Percentiles rank a stretch among this genome's conserved stretches.
Conservation (phyloP, 2,329 filamentous ascomycete genomes). For the Colletotrichum ledebouriae region DNA sequence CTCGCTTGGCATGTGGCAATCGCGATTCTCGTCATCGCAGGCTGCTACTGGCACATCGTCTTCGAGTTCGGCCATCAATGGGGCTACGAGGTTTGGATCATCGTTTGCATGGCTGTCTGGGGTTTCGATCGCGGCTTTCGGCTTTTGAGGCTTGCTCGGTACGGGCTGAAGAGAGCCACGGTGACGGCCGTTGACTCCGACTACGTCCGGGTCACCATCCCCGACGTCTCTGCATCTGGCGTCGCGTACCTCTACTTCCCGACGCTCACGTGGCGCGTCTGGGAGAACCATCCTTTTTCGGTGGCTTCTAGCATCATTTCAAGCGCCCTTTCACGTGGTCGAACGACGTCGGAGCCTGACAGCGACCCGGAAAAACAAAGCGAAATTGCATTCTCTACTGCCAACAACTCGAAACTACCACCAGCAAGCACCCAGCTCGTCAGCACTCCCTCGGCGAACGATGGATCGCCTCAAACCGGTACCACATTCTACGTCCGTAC, state of each 20-base stretch:
- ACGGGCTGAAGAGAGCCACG: conserved; percentile 45
- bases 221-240: conserved; percentile 44
- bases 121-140: conserved; percentile 49
- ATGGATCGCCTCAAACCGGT: no score
- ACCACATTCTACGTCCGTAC: no score
- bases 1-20: conserved; percentile 51
- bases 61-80: conserved; percentile 49
- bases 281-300: conserved; percentile 55
- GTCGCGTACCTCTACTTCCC: conserved; percentile 54
- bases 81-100: conserved; percentile 56
- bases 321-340: no score
- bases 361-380: no score
- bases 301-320: conserved; percentile 40
- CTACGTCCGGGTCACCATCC: conserved; percentile 51
- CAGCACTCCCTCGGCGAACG: no score
- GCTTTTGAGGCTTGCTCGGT: conserved; percentile 45
- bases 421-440: no score
- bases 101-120: conserved; percentile 51
- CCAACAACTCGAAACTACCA: no score
- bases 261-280: conserved; percentile 52
- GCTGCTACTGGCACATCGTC: conserved; percentile 48
- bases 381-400: no score
- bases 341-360: no score
- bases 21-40: conserved; percentile 50
- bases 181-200: conserved; percentile 48